Evolutionary conservation across 176 grass and related monocot species (phyloP), one percentile per base, ranked within the genome.

Genomic region (Juncus inflexus): DNA sequence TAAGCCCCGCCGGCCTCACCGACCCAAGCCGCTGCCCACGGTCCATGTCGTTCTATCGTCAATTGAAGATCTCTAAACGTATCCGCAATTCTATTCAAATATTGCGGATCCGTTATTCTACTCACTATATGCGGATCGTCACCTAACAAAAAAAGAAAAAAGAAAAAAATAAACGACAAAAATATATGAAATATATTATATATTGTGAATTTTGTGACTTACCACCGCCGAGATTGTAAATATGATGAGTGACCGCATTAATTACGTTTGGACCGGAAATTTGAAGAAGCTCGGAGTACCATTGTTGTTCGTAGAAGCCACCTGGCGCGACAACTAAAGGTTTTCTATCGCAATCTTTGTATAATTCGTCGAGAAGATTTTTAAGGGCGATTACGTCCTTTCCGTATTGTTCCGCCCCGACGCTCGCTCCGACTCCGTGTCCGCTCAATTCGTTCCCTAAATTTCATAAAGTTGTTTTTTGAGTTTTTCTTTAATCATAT

Each of bases 361-460:
- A 90, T 72, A 94, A 73, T 52, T 84, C 64, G 9, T 67, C 28
- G 40, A 94, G 63, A 15, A 90, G 77, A 6, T 47, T 75, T 82
- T 86, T 83, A 41, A 99, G 95, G 45, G 61, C 60, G 70, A 99
- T 66, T 69, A 90, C 37, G 72, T 94, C 95, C 55, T 78, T 90
- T 51, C 82, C 88, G 42, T 94, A 99, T 68, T 99, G 86, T 58
- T 90, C 64, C 57, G 78, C 85, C 8, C 36, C 35, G 51, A 99
- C 89, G 53, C 95, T 99, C 3, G 95, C 95, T 73, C 78, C 78
- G 40, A 99, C 16, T 65, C 95, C 95, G 59, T 52, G 71, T 50
- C 95, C 95, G 63, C 95, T 99, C 69, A 99, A 78, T 65, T 99
- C 95, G 73, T 99, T 99, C 59, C 95, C 95, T 99, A 59, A 64